Evolutionary conservation across 768 basidiomycete species (phyloP), one percentile per base, ranked within the genome.

Genomic region (Boletus tomentosulus): DNA sequence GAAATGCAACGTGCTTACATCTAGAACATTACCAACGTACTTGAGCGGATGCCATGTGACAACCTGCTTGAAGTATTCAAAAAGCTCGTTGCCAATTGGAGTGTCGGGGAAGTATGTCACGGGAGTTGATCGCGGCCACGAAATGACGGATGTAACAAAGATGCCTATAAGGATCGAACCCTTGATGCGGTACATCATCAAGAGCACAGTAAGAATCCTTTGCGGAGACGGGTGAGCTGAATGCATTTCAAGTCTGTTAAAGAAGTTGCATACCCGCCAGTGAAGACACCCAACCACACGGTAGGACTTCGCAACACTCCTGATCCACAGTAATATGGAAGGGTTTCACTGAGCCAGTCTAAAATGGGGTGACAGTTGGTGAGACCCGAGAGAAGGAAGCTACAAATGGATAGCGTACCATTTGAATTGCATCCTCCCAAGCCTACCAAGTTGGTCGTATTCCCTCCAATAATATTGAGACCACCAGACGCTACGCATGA

Each of bases 201-300:
- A 69, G 49, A 92, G 73, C 4, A 88, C 76, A 3, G 91, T 92
- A 49, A 92, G 65, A 57, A 94, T 78, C 5, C 87, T 87, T 57
- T 44, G 13, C 47, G 30, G 35, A 33, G 24, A 39, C 19, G 37
- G 57, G 16, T 60, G 54, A 35, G 46, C 48, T 35, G 30, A 55
- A 46, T 43, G 45, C 22, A 16, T 33, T 15, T 41, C 19, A 13
- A 34, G 44, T 30, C 28, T 3, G 30, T 12, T 27, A 15, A 46
- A 30, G 49, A 49, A 53, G n/a, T 4, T 12, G 63, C 83, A 24
- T 63, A 87, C 85, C 91, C 91, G 59, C 92, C 92, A 6, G 84
- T 73, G 68, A 91, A 89, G 52, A 93, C 81, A 34, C 92, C 92
- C n/a, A 93, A 71, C 92, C 92, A 94, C 75, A 89, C 84, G 10